Conservation (phyloP, 495 filamentous ascomycete species). For the Copromyces sp. region DNA sequence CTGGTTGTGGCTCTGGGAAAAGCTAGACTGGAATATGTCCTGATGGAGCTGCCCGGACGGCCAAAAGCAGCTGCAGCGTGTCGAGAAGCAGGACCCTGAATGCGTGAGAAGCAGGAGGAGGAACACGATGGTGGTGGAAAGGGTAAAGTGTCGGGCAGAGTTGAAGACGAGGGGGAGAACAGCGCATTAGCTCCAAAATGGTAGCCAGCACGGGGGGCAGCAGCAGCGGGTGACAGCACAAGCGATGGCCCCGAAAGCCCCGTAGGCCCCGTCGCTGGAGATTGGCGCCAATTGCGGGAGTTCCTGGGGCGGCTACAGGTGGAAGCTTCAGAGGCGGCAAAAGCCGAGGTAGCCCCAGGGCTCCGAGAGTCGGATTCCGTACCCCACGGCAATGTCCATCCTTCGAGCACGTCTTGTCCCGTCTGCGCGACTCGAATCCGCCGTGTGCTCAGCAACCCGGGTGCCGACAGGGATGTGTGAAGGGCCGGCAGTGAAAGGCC, state of each 20-base stretch:
- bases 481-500: background rate
- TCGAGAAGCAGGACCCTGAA: background rate
- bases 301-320: conserved; percentile 1
- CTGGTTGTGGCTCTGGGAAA: conserved; percentile 46
- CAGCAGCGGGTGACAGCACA: background rate
- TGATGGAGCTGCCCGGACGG: conserved; percentile 1
- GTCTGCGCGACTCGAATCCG: background rate
- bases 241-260: background rate
- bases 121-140: background rate
- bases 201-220: background rate
- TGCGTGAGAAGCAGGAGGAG: background rate
- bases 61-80: background rate
- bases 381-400: background rate
- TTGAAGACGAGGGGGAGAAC: background rate
- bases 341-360: background rate
- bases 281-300: background rate
- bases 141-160: background rate
- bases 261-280: background rate
- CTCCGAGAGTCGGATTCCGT: background rate
- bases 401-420: background rate
- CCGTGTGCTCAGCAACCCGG: background rate
- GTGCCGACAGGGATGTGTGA: background rate
- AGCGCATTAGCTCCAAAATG: background rate
- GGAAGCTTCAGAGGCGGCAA: background rate
- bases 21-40: conserved; percentile 31